Base-by-base conservation (phyloP, 2,329 filamentous ascomycete genomes). In the Fusarium brevicatenulatum region DNA sequence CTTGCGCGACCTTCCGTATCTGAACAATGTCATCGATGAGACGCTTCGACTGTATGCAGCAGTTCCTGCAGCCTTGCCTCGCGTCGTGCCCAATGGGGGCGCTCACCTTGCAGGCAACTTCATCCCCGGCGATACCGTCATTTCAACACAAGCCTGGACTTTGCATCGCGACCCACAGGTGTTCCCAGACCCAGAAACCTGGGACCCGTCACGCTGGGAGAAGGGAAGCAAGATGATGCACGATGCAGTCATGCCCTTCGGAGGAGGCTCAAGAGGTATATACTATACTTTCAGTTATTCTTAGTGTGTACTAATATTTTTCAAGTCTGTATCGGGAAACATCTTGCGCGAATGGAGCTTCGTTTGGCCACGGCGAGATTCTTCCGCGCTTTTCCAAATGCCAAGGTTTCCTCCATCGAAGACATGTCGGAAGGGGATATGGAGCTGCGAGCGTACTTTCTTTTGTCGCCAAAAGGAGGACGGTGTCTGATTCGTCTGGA, bases 1-100 rank as follows among this genome's bases (percentile, higher is more conserved):
- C n/a, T 2, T 52, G 1, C 49, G 30, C 2, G n/a, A 52, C 1
- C 30, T 52, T 25, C 12, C n/a, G 0, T 7, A 21, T 2, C 2
- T 36, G 9, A 52, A 36, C 11, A 25, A 25, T 4, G 4, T 36
- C 2, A 25, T 52, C 10, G 47, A 52, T 3, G 47, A 52, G 30
- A 52, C 47, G 0, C 47, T 52, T 8, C 47, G 47, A 0, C 3
- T 52, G 2, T 25, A 52, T 15, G n/a, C 47, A 3, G 30, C 47
- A 25, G 47, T 8, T 2, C 47, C 30, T 6, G 23, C 47, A 23
- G 47, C 47, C 10, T 6, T 36, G 0, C 47, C 30, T 6, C 16
- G 47, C 8, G 6, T 23, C n/a, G 16, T 52, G n/a, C 47, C 47
- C 11, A 1, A 12, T 15, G 16, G 30, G 1, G 47, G 30, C 2